phyloP scores from a whole-genome alignment of 2,329 filamentous ascomycete species.

The Tolypocladium endophyticum region DNA sequence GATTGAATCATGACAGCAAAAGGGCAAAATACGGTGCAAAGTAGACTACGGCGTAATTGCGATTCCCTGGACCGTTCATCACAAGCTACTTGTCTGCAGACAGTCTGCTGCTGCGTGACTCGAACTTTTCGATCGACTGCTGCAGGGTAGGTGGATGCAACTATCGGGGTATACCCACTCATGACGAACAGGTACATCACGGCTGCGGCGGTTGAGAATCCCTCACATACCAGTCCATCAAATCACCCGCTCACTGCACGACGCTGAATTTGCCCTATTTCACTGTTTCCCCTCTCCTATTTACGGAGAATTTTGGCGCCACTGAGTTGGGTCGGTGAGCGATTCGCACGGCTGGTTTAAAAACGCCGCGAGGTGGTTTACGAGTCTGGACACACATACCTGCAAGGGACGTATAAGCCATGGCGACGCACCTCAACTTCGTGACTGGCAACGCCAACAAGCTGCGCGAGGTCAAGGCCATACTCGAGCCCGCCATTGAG shows the following conservation, averaged over 20 bases:
- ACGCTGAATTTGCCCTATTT: neutral
- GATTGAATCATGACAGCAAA: neutral
- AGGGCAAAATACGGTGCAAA: no score
- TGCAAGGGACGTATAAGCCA: conserved; percentile 9
- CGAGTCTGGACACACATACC: neutral
- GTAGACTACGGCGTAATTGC: neutral
- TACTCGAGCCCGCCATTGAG: conserved; percentile 64
- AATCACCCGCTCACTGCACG: neutral
- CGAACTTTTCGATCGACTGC: no score
- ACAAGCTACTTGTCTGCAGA: neutral
- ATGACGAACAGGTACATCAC: no score
- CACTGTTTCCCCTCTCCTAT: neutral
- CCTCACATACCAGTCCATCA: neutral
- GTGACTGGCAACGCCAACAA: conserved; percentile 97
- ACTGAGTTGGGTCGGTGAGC: neutral
- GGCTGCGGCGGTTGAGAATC: neutral
- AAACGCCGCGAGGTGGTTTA: neutral
- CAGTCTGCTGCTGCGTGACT: neutral
- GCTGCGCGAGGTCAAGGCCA: conserved; percentile 77
- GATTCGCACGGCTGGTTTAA: neutral
- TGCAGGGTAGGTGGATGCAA: neutral
- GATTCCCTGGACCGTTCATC: neutral
- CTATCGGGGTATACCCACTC: neutral
- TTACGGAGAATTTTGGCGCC: neutral
- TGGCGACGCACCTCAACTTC: conserved; percentile 61